Evolutionary conservation across 805 yeast genomes (phyloP), one percentile per base, ranked within the genome.

Genomic region (Ogataea pilisensis): DNA sequence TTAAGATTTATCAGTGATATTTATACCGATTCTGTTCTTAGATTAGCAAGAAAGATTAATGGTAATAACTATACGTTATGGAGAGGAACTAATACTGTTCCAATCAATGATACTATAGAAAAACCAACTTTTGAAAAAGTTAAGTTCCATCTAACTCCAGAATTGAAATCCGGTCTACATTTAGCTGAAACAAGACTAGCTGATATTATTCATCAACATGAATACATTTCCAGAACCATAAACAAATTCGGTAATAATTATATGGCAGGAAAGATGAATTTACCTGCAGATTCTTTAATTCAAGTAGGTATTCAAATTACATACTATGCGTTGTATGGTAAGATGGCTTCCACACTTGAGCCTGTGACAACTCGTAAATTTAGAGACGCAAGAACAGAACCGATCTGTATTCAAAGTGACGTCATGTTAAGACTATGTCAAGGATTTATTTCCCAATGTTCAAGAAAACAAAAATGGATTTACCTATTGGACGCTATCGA

Each of bases 301-400:
- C 82, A 77, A 51, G 53, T 75, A 28, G 66, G 72, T 36, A 66
- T 76, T 45, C 82, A 77, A 51, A 68, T 76, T 17, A 67, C 80
- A 3, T 65, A 75, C 54, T 76, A 73, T 54, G 76, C 82, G 0
- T 58, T 77, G 33, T 77, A 77, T 46, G 82, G 82, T 2, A 69
- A 66, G 43, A 51, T 72, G 28, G 57, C 62, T 12, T 53, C 67
- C 5, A 45, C 69, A 3, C 46, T 56, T 39, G 69, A 65, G 43
- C 82, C 82, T 3, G 73, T 77, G 21, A 79, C 89, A 5, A 84
- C 90, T 1, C 68, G 95, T 44, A 70, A 70, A 44, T 85, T 82
- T 60, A 69, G 69, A 45, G 80, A 80, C 55, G 72, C 89, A 5
- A 72, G 95, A 50, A 81, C 89, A 0, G 87, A 83, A 46, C 70